phyloP scores from a whole-genome alignment of 129 eudicot species.

The Solidago caesia region DNA sequence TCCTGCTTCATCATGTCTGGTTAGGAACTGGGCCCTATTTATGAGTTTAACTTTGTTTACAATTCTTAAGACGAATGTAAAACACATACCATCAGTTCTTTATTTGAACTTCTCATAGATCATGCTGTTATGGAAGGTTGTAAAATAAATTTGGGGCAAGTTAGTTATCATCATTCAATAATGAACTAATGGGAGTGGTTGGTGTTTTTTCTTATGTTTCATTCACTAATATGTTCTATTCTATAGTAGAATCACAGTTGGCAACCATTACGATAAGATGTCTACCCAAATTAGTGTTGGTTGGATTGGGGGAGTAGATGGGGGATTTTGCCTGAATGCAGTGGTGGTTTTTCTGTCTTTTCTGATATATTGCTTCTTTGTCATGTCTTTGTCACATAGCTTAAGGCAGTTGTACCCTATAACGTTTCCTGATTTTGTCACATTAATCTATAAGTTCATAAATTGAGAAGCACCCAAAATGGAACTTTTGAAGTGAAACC shows the following conservation, averaged over 20 bases:
- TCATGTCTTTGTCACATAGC: conserved; percentile 9
- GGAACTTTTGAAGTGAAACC: background rate
- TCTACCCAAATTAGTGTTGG: background rate
- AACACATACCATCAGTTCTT: conserved; percentile 6
- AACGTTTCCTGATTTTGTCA: background rate
- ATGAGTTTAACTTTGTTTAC: background rate
- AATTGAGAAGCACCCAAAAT: background rate
- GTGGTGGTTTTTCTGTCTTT: background rate
- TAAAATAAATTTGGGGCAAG: conserved; percentile 9
- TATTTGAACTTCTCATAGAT: background rate
- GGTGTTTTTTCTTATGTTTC: background rate
- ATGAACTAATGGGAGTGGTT: background rate
- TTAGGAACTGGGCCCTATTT: background rate
- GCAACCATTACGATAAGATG: background rate
- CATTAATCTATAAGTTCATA: background rate
- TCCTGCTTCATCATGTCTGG: conserved; percentile 1
- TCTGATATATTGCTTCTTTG: conserved; percentile 1
- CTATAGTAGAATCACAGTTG: background rate
- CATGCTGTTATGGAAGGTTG: background rate
- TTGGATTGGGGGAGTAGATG: background rate
- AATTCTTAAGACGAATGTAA: background rate
- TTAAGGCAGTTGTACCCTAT: background rate
- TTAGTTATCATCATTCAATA: background rate
- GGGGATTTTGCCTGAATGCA: background rate
- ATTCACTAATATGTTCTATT: too few species aligned